Conservation (phyloP, 2,329 filamentous ascomycete genomes). For the Huntiella abstrusa region DNA sequence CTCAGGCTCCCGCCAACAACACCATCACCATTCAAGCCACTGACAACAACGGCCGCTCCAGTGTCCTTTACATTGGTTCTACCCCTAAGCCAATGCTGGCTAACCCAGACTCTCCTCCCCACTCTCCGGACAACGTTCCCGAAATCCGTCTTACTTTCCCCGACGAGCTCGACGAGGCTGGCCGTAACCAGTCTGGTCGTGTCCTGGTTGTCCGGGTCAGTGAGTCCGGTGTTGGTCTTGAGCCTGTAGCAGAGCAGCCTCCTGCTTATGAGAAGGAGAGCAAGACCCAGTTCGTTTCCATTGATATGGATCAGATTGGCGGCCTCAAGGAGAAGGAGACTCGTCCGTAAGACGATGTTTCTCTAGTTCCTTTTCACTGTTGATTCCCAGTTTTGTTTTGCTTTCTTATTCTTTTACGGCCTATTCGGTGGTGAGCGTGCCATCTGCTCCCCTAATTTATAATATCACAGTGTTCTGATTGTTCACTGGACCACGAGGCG, state of each 20-base stretch:
- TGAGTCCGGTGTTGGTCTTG: conserved; percentile 62
- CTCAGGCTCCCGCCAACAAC: conserved; percentile 28
- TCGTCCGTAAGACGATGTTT: conserved; percentile 15
- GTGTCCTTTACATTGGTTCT: conserved; percentile 60
- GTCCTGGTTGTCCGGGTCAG: conserved; percentile 85
- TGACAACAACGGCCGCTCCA: conserved; percentile 35
- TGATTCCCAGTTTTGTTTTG: conserved; percentile 1
- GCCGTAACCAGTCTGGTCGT: conserved; percentile 64
- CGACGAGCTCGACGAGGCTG: conserved; percentile 74
- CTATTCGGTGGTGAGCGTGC: neutral
- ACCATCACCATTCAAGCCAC: conserved; percentile 39
- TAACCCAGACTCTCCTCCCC: conserved; percentile 55
- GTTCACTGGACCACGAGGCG: too few relatives aligned
- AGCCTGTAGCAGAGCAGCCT: conserved; percentile 66
- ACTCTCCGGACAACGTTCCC: conserved; percentile 66
- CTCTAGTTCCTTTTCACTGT: conserved; percentile 1
- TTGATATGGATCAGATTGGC: conserved; percentile 88
- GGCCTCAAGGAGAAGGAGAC: conserved; percentile 77
- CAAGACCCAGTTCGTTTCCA: conserved; percentile 66
- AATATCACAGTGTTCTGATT: neutral
- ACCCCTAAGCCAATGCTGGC: conserved; percentile 58
- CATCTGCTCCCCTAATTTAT: neutral
- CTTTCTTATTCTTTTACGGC: neutral
- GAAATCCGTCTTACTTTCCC: conserved; percentile 98
- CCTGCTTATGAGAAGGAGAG: conserved; percentile 78